These are phyloP conservation scores for Cytospora mali DNA, from an alignment of 2,329 filamentous ascomycete genomes.

Conservation along the genomic window DNA sequence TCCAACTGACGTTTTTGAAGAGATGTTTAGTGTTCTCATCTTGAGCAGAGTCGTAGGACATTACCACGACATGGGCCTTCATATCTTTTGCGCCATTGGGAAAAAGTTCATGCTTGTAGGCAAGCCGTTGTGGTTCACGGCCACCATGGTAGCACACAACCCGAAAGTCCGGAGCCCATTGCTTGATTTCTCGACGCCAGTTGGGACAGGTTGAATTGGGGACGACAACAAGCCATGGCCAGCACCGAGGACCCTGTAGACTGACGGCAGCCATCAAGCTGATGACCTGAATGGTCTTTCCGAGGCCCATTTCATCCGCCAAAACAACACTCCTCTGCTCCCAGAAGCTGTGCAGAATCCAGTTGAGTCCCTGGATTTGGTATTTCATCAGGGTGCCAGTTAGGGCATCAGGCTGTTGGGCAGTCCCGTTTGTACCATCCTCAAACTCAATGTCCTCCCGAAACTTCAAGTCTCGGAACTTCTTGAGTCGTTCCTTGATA, in stretches of 20 bases:
- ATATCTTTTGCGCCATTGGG: conserved; percentile 66
- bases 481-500: conserved; percentile 68
- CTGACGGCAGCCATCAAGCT: conserved; percentile 76
- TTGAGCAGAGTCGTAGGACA: conserved; percentile 87
- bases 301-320: conserved; percentile 97
- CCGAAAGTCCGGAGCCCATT: conserved; percentile 82
- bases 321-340: conserved; percentile 82
- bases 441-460: conserved; percentile 57
- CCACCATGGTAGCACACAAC: conserved; percentile 94
- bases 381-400: conserved; percentile 90
- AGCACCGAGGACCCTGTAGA: conserved; percentile 70
- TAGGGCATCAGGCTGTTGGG: conserved; percentile 72
- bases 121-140: conserved; percentile 71
- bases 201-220: conserved; percentile 97
- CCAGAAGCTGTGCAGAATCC: conserved; percentile 91
- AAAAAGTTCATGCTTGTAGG: conserved; percentile 84
- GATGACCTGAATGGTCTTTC: conserved; percentile 95
- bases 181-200: conserved; percentile 94
- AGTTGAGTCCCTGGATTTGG: conserved; percentile 90
- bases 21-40: conserved; percentile 68
- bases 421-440: conserved; percentile 37
- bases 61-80: conserved; percentile 88
- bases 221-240: conserved; percentile 90
- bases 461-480: conserved; percentile 69
- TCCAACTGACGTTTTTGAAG: conserved; percentile 77